Percentiles rank a stretch among this genome's conserved stretches.
Evolutionary conservation across 352 stramenopile species (phyloP).

Genomic region (Pythium plurisporium): DNA sequence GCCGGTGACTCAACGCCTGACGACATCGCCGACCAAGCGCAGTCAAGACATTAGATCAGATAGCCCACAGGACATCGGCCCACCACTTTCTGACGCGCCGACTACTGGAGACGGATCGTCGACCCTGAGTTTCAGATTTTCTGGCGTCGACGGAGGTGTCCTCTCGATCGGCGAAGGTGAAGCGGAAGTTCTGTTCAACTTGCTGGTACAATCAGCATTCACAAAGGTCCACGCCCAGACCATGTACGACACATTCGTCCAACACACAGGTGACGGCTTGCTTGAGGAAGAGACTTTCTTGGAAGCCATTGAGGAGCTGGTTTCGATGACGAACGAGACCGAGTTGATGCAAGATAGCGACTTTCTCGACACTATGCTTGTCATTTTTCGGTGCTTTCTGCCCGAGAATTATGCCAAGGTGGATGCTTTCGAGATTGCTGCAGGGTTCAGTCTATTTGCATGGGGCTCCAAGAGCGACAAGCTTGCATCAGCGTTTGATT

Average conservation of each 20-base stretch:
- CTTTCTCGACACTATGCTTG: slow-evolving; percentile 74
- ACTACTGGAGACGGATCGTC: slow-evolving; percentile 22
- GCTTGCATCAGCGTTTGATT: slow-evolving; percentile 75
- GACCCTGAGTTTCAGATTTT: slow-evolving; percentile 64
- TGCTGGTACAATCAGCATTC: slow-evolving; percentile 64
- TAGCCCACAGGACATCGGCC: not conserved
- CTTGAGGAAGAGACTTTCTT: slow-evolving; percentile 83
- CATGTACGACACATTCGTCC: slow-evolving; percentile 86
- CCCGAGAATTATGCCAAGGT: slow-evolving; percentile 57
- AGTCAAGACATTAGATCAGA: not conserved
- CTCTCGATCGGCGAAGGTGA: slow-evolving; percentile 57
- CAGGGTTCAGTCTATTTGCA: slow-evolving; percentile 74
- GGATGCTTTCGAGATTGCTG: slow-evolving; percentile 80
- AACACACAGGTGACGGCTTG: slow-evolving; percentile 77
- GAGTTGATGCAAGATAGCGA: slow-evolving; percentile 73
- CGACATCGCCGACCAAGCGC: slow-evolving; percentile 5
- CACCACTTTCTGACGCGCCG: slow-evolving; percentile 14
- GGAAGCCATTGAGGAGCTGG: slow-evolving; percentile 70
- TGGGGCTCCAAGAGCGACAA: slow-evolving; percentile 88
- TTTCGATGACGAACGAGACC: slow-evolving; percentile 68
- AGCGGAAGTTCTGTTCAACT: slow-evolving; percentile 52
- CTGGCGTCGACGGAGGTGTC: slow-evolving; percentile 51
- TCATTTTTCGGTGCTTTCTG: slow-evolving; percentile 71
- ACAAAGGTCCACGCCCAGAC: slow-evolving; percentile 61
- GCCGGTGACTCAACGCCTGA: slow-evolving; percentile 50